These are phyloP conservation scores for Ogataea ramenticola DNA, from an alignment of 805 yeast species.

Conservation along the genomic window DNA sequence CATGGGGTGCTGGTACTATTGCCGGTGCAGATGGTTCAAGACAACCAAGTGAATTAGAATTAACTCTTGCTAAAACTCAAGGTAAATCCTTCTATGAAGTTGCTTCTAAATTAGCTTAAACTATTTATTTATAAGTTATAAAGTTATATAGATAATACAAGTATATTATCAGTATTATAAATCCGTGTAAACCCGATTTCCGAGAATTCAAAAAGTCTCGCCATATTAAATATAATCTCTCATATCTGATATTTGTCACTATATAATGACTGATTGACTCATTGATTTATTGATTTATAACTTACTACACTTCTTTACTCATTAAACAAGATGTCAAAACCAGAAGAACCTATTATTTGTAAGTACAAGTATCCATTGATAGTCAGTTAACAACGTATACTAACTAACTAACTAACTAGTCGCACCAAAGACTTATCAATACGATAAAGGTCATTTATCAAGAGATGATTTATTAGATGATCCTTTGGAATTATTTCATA, in stretches of 20 bases:
- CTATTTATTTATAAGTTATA: no score
- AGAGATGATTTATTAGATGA: slow-evolving; percentile 43
- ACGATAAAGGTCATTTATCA: slow-evolving; percentile 57
- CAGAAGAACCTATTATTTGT: slow-evolving; percentile 24
- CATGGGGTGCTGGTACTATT: slow-evolving; percentile 83
- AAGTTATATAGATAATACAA: no score
- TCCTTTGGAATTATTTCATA: slow-evolving; percentile 73
- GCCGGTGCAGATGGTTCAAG: slow-evolving; percentile 77
- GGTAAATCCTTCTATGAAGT: slow-evolving; percentile 56
- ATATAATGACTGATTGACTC: no score
- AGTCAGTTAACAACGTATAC: no score
- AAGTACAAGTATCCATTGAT: slow-evolving; percentile 6
- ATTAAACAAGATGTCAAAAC: background rate
- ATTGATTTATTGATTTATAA: no score
- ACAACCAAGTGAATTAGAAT: slow-evolving; percentile 55
- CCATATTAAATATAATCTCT: no score
- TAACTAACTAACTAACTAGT: slow-evolving; percentile 26
- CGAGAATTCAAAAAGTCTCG: no score
- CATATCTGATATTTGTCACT: no score
- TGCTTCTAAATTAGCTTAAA: slow-evolving; percentile 24
- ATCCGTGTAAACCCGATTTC: no score
- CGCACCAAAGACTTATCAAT: slow-evolving; percentile 87
- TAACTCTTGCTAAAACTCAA: slow-evolving; percentile 56
- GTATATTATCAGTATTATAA: no score
- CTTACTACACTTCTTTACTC: no score